These are phyloP conservation scores for Capronia americana DNA, from an alignment of 2,329 filamentous ascomycete species.

Conservation along the genomic window DNA sequence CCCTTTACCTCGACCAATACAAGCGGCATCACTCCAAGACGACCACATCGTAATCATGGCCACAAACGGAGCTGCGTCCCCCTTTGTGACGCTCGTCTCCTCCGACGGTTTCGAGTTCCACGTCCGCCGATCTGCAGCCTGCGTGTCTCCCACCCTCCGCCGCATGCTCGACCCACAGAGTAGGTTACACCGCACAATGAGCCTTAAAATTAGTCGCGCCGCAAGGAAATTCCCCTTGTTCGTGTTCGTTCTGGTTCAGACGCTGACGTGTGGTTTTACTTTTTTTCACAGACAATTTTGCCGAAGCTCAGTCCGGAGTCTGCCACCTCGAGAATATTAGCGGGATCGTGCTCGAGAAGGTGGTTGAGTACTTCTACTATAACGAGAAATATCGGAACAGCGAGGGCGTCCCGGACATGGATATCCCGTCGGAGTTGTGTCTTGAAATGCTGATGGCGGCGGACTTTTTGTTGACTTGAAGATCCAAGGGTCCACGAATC, in stretches of 20 bases:
- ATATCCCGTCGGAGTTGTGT: conserved; percentile 69
- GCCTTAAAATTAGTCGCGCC: not conserved
- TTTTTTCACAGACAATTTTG: conserved; percentile 60
- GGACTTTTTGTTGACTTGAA: conserved; percentile 65
- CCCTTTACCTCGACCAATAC: not conserved
- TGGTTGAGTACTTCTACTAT: conserved; percentile 74
- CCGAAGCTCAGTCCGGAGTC: conserved; percentile 64
- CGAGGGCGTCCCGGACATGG: conserved; percentile 69
- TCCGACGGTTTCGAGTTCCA: conserved; percentile 70
- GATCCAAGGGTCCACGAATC: not conserved
- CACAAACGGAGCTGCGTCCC: conserved; percentile 37
- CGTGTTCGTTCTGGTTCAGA: not conserved
- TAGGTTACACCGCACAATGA: conserved; percentile 47
- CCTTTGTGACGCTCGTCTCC: conserved; percentile 70
- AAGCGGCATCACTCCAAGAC: not conserved
- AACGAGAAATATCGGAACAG: conserved; percentile 68
- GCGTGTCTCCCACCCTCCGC: conserved; percentile 66
- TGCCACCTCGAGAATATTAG: conserved; percentile 68
- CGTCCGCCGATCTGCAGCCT: conserved; percentile 65
- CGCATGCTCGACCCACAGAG: conserved; percentile 69
- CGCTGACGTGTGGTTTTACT: not conserved
- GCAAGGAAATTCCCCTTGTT: not conserved
- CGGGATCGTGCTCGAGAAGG: conserved; percentile 69
- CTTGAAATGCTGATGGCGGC: conserved; percentile 71
- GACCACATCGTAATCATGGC: conserved; percentile 13